A percentile compares a stretch with the other conserved stretches of the same genome.
These are phyloP conservation scores for Cyclotella kingstonii DNA, from an alignment of 108 stramenopile genomes.

Conservation along the genomic window DNA sequence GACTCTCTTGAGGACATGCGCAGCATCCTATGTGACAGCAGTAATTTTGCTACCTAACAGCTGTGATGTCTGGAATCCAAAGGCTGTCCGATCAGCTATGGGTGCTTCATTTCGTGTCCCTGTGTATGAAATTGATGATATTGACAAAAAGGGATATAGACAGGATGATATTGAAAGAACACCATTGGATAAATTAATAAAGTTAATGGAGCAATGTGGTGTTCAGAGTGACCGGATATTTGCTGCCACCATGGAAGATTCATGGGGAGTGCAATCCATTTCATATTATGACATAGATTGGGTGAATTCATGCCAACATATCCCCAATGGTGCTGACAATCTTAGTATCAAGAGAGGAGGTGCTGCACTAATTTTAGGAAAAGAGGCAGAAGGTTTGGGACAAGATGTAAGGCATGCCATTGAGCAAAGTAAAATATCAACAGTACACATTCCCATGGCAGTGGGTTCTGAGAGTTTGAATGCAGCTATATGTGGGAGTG, in stretches of 20 bases:
- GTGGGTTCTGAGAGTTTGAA: slow-evolving; percentile 84
- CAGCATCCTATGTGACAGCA: slow-evolving; percentile 65
- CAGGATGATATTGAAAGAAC: too few relatives aligned
- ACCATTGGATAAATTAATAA: slow-evolving; percentile 18
- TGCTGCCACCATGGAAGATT: slow-evolving; percentile 72
- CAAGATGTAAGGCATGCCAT: slow-evolving; percentile 53
- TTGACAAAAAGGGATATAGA: too few relatives aligned
- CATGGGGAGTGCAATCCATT: slow-evolving; percentile 35
- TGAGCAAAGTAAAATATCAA: slow-evolving; percentile 35
- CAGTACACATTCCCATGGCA: slow-evolving; percentile 82
- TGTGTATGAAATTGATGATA: slow-evolving; percentile 36
- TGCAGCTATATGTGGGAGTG: slow-evolving; percentile 83
- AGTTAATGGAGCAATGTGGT: slow-evolving; percentile 39
- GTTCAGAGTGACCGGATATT: slow-evolving; percentile 45
- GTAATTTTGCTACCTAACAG: slow-evolving; percentile 69
- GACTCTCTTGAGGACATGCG: slow-evolving; percentile 65
- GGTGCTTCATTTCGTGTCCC: slow-evolving; percentile 82
- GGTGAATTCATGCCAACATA: too few relatives aligned
- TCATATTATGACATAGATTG: slow-evolving; percentile 66
- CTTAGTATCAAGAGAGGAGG: slow-evolving; percentile 16
- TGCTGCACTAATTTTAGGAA: slow-evolving; percentile 75
- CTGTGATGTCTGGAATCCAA: slow-evolving; percentile 88
- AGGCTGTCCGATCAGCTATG: slow-evolving; percentile 80
- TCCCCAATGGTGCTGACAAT: slow-evolving; percentile 1
- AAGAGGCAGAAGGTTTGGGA: slow-evolving; percentile 74